phyloP scores from a whole-genome alignment of 139 green algal genomes.

The Asterochloris sp. region DNA sequence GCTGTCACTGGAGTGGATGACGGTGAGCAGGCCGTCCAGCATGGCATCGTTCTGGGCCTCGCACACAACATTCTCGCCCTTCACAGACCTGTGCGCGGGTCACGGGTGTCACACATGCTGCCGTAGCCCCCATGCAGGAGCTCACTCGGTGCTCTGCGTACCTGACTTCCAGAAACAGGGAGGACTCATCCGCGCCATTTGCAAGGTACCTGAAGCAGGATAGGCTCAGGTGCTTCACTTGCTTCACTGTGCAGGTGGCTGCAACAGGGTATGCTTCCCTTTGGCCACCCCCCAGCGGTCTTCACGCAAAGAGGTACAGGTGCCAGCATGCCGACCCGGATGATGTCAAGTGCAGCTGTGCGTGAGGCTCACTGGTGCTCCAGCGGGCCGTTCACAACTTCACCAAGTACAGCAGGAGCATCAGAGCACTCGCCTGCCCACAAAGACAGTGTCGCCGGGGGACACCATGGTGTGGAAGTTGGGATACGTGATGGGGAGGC shows the following conservation, averaged over 20 bases:
- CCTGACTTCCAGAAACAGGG: slow-evolving; percentile 71
- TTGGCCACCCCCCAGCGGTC: no score
- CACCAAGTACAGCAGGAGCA: not conserved
- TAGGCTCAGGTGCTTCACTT: no score
- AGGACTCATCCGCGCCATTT: slow-evolving; percentile 56
- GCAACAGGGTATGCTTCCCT: no score
- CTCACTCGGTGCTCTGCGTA: not conserved
- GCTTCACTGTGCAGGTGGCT: no score
- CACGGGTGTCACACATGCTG: not conserved
- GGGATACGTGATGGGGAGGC: slow-evolving; percentile 59
- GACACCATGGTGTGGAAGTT: slow-evolving; percentile 42
- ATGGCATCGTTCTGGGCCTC: slow-evolving; percentile 57
- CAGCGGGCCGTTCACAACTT: not conserved
- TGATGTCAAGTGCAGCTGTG: no score
- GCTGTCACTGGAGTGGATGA: slow-evolving; percentile 55
- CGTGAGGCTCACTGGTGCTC: no score
- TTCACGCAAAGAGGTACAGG: no score
- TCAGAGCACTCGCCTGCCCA: slow-evolving; percentile 44
- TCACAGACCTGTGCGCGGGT: not conserved
- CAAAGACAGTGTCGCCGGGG: slow-evolving; percentile 62
- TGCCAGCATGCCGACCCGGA: no score
- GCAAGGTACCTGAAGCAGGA: slow-evolving; percentile 54
- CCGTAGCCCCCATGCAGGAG: not conserved
- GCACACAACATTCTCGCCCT: slow-evolving; percentile 49
- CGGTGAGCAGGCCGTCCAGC: slow-evolving; percentile 77